Percentiles rank a stretch among this genome's conserved stretches.
These are phyloP conservation scores for Pestalotiopsis sp. DNA, from an alignment of 2,329 filamentous ascomycete genomes.

Conservation along the genomic window DNA sequence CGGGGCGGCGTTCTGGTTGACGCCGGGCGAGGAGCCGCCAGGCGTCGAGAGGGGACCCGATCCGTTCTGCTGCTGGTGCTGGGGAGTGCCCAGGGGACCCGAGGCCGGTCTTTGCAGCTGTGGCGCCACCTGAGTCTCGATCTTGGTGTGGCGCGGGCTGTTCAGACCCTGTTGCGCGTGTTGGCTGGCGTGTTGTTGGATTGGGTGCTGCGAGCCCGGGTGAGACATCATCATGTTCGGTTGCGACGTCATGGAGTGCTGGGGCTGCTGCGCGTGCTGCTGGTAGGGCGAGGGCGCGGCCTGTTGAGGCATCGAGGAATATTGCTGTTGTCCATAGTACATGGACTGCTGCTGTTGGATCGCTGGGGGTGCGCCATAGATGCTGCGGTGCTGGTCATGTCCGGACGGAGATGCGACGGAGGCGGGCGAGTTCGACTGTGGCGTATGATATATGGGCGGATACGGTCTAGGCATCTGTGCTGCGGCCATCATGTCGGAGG, in stretches of 20 bases:
- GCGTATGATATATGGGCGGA: conserved; percentile 92
- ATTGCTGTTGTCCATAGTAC: conserved; percentile 71
- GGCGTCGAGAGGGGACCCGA: conserved; percentile 44
- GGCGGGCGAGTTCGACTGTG: conserved; percentile 91
- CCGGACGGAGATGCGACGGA: conserved; percentile 88
- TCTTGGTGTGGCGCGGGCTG: conserved; percentile 64
- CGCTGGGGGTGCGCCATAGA: conserved; percentile 76
- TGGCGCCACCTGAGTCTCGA: conserved; percentile 63
- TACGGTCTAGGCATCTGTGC: conserved; percentile 75
- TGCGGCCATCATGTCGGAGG: conserved; percentile 69
- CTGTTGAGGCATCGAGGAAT: conserved; percentile 69
- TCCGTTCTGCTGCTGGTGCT: conserved; percentile 44
- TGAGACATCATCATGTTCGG: conserved; percentile 70
- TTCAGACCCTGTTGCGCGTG: conserved; percentile 59
- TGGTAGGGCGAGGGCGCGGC: conserved; percentile 61
- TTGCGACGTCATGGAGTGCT: conserved; percentile 65
- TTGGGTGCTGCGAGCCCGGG: conserved; percentile 57
- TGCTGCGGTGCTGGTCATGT: conserved; percentile 85
- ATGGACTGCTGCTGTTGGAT: conserved; percentile 81
- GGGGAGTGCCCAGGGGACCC: conserved; percentile 49
- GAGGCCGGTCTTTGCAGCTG: conserved; percentile 63
- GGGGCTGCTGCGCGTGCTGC: conserved; percentile 57
- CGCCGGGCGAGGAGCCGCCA: conserved; percentile 52
- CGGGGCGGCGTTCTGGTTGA: conserved; percentile 89
- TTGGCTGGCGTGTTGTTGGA: conserved; percentile 62